These are phyloP conservation scores for Tribonema minus DNA, from an alignment of 108 stramenopile species.

Conservation along the genomic window DNA sequence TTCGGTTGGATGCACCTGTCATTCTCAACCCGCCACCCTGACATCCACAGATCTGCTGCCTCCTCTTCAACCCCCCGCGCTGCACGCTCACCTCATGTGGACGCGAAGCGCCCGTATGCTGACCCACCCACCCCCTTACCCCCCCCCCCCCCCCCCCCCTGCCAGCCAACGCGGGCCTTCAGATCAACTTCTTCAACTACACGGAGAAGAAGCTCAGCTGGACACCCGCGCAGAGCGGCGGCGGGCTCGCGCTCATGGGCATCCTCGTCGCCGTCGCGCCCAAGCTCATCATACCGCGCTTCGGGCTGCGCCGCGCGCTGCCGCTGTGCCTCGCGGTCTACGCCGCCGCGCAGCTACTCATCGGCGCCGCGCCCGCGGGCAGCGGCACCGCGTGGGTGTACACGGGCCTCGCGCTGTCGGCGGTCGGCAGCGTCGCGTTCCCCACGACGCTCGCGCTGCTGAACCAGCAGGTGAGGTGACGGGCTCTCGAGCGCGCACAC, in stretches of 20 bases:
- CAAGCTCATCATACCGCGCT: conserved; percentile 23
- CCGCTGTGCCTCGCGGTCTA: conserved; percentile 5
- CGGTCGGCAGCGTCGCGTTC: conserved; percentile 24
- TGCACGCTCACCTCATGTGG: too few relatives aligned
- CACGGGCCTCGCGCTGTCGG: conserved; percentile 4
- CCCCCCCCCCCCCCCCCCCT: background rate
- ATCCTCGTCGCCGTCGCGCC: conserved; percentile 26
- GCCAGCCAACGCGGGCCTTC: conserved; percentile 3
- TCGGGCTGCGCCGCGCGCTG: conserved; percentile 26
- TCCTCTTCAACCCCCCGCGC: too few relatives aligned
- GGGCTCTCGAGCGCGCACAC: background rate
- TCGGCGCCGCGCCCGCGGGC: conserved; percentile 15
- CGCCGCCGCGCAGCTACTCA: conserved; percentile 7
- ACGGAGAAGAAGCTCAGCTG: conserved; percentile 25
- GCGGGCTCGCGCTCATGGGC: conserved; percentile 14
- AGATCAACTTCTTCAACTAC: conserved; percentile 36
- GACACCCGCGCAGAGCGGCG: conserved; percentile 32
- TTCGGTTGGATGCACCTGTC: too few relatives aligned
- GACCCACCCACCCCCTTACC: background rate
- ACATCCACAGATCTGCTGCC: too few relatives aligned
- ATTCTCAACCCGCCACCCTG: too few relatives aligned
- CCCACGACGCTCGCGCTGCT: conserved; percentile 30
- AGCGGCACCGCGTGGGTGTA: conserved; percentile 5
- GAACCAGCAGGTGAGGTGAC: conserved; percentile 16
- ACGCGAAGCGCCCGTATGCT: too few relatives aligned